These are phyloP conservation scores for Carex parvula DNA, from an alignment of 176 grass and related monocot species.

Conservation along the genomic window DNA sequence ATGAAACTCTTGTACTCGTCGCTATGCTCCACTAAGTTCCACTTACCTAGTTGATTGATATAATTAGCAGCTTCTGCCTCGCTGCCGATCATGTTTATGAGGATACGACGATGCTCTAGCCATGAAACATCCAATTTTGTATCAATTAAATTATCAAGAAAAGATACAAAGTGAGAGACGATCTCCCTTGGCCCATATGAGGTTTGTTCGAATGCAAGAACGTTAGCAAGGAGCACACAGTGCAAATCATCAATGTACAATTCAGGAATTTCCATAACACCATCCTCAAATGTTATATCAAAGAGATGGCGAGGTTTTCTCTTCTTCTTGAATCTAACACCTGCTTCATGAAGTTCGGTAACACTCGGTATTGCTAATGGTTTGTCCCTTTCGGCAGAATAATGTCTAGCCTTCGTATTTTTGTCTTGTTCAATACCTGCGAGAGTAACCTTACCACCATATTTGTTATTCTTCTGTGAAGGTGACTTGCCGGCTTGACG, in stretches of 20 bases:
- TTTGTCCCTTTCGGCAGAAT: background rate
- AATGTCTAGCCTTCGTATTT: background rate
- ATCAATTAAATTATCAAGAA: slow-evolving; percentile 34
- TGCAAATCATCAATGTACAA: slow-evolving; percentile 28
- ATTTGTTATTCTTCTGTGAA: background rate
- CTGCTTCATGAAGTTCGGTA: slow-evolving; percentile 31
- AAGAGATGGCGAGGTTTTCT: background rate
- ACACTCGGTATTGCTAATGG: slow-evolving; percentile 27
- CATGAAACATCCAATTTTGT: slow-evolving; percentile 22
- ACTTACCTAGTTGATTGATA: background rate
- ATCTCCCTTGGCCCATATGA: background rate
- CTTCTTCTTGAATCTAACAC: slow-evolving; percentile 15
- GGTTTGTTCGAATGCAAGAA: slow-evolving; percentile 46
- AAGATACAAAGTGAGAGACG: slow-evolving; percentile 20
- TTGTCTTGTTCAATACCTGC: background rate
- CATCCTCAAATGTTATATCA: slow-evolving; percentile 7
- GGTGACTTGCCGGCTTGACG: background rate
- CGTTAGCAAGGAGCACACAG: slow-evolving; percentile 19
- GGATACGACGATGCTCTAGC: background rate
- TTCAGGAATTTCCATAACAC: slow-evolving; percentile 36
- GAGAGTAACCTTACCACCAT: background rate
- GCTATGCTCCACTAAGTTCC: background rate
- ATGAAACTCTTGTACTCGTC: slow-evolving; percentile 22
- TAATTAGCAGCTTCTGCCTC: background rate
- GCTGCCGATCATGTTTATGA: slow-evolving; percentile 19